Evolutionary conservation across 257 asterid genomes (phyloP).

Genomic region (Rehmannia glutinosa): DNA sequence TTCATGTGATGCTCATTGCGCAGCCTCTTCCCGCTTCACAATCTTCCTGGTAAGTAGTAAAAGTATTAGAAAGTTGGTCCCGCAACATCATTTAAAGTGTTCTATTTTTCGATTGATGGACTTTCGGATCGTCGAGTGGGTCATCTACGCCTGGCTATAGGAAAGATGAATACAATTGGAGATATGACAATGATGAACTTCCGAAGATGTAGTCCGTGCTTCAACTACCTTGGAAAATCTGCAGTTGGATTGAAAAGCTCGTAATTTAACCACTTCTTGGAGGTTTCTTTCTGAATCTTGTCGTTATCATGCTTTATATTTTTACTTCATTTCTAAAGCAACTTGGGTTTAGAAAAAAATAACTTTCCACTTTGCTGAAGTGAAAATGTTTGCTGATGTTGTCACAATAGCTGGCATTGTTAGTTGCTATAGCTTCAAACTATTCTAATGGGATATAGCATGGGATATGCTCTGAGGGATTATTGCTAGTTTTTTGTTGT

Average conservation of each 20-base stretch:
- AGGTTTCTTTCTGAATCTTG: conserved; percentile 20
- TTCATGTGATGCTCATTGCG: conserved; percentile 34
- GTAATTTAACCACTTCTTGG: too few relatives aligned
- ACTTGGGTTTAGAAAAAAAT: not conserved
- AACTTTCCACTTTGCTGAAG: not conserved
- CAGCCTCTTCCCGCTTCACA: conserved; percentile 64
- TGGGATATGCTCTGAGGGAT: too few relatives aligned
- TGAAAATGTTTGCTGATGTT: not conserved
- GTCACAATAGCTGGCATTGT: not conserved
- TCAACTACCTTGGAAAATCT: conserved; percentile 89
- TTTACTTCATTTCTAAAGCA: not conserved
- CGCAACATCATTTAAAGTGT: not conserved
- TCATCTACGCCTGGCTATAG: conserved; percentile 78
- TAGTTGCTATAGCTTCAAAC: not conserved
- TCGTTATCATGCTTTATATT: not conserved
- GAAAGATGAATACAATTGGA: conserved; percentile 83
- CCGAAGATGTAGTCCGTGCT: conserved; percentile 71
- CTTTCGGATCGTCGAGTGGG: conserved; percentile 78
- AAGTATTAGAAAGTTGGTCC: conserved; percentile 6
- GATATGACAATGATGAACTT: conserved; percentile 64
- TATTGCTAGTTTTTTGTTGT: too few relatives aligned
- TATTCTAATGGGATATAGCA: too few relatives aligned
- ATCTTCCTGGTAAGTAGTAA: conserved; percentile 63
- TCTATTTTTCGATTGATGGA: conserved; percentile 6
- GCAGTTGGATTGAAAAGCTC: conserved; percentile 87